Percentiles rank a stretch among this genome's conserved stretches.
Conservation (phyloP, 176 grass and related monocot genomes). For the Cenchrus fungigraminus region DNA sequence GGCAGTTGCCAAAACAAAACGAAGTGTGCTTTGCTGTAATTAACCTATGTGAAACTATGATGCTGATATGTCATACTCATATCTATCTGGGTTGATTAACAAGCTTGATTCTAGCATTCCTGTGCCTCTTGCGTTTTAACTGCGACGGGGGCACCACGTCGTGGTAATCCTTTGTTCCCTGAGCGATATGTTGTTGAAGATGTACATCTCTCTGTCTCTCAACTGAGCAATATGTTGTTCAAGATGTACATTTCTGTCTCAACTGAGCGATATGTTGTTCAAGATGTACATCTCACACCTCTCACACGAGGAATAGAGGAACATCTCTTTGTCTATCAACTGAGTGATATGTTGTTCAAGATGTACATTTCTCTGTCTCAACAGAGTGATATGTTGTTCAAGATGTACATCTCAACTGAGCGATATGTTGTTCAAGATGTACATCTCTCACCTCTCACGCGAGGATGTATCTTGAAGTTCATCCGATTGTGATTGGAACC, state of each 20-base stretch:
- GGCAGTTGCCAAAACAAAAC: neutral
- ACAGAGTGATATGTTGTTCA: neutral
- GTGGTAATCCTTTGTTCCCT: neutral
- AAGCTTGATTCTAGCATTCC: neutral
- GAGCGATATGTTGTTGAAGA: neutral
- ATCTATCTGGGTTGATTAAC: neutral
- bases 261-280: neutral
- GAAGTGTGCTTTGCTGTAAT: conserved; percentile 28
- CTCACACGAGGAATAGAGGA: too few relatives aligned
- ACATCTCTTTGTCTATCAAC: neutral
- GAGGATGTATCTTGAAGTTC: neutral
- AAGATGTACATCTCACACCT: too few relatives aligned
- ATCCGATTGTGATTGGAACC: too few relatives aligned
- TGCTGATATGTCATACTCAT: neutral
- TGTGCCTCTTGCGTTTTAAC: neutral
- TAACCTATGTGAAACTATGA: conserved; percentile 13
- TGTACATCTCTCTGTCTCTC: neutral
- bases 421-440: too few relatives aligned
- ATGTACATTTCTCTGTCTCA: neutral
- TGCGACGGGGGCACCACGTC: neutral
- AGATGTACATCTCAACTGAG: neutral
- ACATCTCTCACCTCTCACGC: too few relatives aligned
- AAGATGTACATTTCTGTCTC: neutral
- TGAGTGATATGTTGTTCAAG: neutral
- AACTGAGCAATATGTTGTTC: neutral